A percentile compares a stretch with the other conserved stretches of the same genome.
phyloP scores from a whole-genome alignment of 352 stramenopile species.

The Phytopythium cucurbitacearum region DNA sequence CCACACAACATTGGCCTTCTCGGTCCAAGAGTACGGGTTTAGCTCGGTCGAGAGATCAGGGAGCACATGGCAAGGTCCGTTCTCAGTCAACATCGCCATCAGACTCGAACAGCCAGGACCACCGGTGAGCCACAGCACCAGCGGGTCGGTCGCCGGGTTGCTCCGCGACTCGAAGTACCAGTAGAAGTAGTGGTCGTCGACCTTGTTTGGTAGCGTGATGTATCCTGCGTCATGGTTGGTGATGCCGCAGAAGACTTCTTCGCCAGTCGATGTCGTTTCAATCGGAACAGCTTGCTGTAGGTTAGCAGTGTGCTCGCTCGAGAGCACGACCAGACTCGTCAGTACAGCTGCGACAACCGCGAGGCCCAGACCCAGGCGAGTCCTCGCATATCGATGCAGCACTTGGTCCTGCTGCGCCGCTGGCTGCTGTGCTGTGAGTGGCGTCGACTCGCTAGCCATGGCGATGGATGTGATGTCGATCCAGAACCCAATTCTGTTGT shows the following conservation, averaged over 20 bases:
- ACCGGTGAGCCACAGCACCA: conserved; percentile 64
- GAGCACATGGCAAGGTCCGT: conserved; percentile 53
- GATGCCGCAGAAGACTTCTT: conserved; percentile 36
- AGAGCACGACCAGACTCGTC: conserved; percentile 41
- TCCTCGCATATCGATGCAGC: too few species aligned
- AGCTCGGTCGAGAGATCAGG: conserved; percentile 36
- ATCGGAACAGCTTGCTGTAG: conserved; percentile 9
- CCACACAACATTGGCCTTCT: conserved; percentile 62
- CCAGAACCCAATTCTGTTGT: too few species aligned
- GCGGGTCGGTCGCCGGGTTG: conserved; percentile 37
- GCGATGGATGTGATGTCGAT: too few species aligned
- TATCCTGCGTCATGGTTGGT: conserved; percentile 52
- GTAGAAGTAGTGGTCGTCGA: conserved; percentile 74
- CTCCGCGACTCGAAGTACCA: conserved; percentile 66
- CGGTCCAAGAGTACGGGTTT: conserved; percentile 63
- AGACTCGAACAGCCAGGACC: conserved; percentile 57
- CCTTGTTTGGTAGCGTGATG: conserved; percentile 57
- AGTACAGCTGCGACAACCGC: not conserved
- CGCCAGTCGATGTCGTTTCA: conserved; percentile 7
- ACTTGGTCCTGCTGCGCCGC: too few species aligned
- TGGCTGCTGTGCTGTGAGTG: too few species aligned
- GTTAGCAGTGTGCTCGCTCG: conserved; percentile 21
- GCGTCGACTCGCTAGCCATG: too few species aligned
- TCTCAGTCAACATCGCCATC: conserved; percentile 57
- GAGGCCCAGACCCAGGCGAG: too few species aligned